phyloP scores from a whole-genome alignment of 768 basidiomycete species.

The Hericium erinaceus region DNA sequence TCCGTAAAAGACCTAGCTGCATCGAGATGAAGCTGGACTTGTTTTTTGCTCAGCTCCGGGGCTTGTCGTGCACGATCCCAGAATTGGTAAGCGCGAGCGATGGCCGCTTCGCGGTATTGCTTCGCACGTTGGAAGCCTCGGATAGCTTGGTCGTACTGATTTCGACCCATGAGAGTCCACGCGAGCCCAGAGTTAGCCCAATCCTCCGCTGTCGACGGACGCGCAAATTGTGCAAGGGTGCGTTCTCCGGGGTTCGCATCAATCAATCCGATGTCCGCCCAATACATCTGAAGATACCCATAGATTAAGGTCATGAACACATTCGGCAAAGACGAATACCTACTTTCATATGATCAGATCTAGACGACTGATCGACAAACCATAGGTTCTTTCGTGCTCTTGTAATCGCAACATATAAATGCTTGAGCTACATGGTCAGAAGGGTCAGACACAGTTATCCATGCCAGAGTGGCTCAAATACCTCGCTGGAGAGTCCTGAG shows the following conservation, averaged over 20 bases:
- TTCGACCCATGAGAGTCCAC: conserved; percentile 22
- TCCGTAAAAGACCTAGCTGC: conserved; percentile 39
- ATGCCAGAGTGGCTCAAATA: too few relatives aligned
- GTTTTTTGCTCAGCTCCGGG: conserved; percentile 18
- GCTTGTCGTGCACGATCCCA: conserved; percentile 32
- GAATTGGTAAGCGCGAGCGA: neutral
- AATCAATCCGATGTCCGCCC: neutral
- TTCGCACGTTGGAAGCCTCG: neutral
- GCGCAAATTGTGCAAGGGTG: conserved; percentile 37
- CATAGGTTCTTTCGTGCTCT: conserved; percentile 61
- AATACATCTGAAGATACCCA: neutral
- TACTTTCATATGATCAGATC: conserved; percentile 31
- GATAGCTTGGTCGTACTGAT: conserved; percentile 4
- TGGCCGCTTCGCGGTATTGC: neutral
- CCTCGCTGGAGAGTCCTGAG: too few relatives aligned
- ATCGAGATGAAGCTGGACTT: conserved; percentile 24
- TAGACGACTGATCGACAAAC: conserved; percentile 53
- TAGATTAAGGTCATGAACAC: neutral
- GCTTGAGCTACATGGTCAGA: conserved; percentile 40
- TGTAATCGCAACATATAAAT: conserved; percentile 63
- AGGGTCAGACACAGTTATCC: too few relatives aligned
- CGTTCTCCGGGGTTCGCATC: neutral
- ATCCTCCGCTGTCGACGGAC: conserved; percentile 33
- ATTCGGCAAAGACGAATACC: neutral
- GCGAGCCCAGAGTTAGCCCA: conserved; percentile 25